Evolutionary conservation across 2,329 filamentous ascomycete species (phyloP).

Genomic region (Fusarium napiforme): DNA sequence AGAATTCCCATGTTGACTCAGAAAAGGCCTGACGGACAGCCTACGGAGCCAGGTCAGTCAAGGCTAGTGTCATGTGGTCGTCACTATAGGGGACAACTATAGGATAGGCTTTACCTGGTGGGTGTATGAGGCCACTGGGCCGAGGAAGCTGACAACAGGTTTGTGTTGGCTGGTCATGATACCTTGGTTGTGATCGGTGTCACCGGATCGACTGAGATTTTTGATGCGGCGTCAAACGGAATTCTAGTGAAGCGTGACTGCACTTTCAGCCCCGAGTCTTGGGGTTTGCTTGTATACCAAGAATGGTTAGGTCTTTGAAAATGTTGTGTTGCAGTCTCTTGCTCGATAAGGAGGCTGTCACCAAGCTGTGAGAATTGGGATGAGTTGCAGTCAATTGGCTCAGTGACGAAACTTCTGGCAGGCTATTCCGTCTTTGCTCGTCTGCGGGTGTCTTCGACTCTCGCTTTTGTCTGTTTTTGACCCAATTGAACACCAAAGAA

Average conservation of each 20-base stretch:
- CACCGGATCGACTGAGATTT: slow-evolving; percentile 6
- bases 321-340: slow-evolving; percentile 10
- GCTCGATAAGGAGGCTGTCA: slow-evolving; percentile 1
- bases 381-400: slow-evolving; percentile 14
- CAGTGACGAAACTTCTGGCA: background rate
- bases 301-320: background rate
- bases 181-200: slow-evolving; percentile 15
- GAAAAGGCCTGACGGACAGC: slow-evolving; percentile 61
- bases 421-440: slow-evolving; percentile 2
- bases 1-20: slow-evolving; percentile 58
- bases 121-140: slow-evolving; percentile 61
- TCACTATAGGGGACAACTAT: slow-evolving; percentile 4
- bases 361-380: slow-evolving; percentile 3
- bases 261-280: background rate
- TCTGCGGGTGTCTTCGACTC: slow-evolving; percentile 1
- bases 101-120: slow-evolving; percentile 56
- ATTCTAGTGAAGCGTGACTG: background rate
- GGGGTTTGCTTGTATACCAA: background rate
- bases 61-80: slow-evolving; percentile 34
- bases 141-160: slow-evolving; percentile 61
- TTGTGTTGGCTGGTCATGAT: slow-evolving; percentile 48
- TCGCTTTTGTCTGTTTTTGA: slow-evolving; percentile 16
- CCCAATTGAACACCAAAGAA: slow-evolving; percentile 17
- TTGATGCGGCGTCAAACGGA: background rate
- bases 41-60: slow-evolving; percentile 46